Evolutionary conservation across 768 basidiomycete species (phyloP), one percentile per base, ranked within the genome.

Genomic region (Mycena indigotica): DNA sequence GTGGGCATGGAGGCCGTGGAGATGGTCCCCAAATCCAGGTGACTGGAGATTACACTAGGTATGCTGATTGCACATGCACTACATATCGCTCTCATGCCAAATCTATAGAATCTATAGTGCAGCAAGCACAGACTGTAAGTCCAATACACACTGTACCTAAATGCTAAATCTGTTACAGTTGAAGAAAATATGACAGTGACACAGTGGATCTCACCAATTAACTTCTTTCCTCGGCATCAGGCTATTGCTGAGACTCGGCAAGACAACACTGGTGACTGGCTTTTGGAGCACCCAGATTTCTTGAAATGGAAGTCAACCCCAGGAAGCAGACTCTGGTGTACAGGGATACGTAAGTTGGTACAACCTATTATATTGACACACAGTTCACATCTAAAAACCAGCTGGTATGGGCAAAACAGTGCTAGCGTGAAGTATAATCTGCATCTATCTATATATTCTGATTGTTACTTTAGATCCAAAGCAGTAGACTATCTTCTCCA

Each of bases 161-260:
- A 38, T 38, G 19, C 46, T 29, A 55, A n/a, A 45, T 5, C 53
- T 32, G 12, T 32, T 30, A 25, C 2, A 29, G 16, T 23, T n/a
- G n/a, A n/a, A 17, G 28, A 19, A 23, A 2, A 35, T 40, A 25
- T 38, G 2, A 26, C n/a, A 24, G 50, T 56, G 10, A 21, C 50
- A 21, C 48, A 56, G 1, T 56, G 30, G 45, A 29, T 21, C 13
- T 50, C 55, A 0, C 55, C 55, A 0, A 15, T 56, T 5, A 56
- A 56, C 16, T 50, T 16, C 49, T 56, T 56, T 21, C 49, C 29
- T 16, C 55, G 55, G 3, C 55, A 52, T 4, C 28, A 40, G 6
- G 56, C 50, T 17, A 51, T 57, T 29, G 30, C 21, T 26, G 12
- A 26, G 4, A 13, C 16, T 4, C 56, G 32, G 8, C 49, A 57